Base-by-base conservation (phyloP, 345 rosid genomes). In the Passiflora organensis region DNA sequence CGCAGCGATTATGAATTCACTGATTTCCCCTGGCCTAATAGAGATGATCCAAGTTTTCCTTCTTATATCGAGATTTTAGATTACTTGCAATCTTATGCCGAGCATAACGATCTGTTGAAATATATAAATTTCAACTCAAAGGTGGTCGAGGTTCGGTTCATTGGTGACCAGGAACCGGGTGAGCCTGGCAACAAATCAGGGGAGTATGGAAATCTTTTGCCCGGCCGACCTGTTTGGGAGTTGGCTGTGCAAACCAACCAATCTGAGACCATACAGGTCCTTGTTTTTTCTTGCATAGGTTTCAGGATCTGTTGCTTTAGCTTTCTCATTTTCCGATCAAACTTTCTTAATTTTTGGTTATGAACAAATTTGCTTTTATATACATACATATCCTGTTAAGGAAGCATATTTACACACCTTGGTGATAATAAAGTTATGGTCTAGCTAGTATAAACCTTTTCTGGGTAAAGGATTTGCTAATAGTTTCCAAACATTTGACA, bases 1-100 rank as follows among this genome's bases (percentile, higher is more conserved):
- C 86, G 93, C 54, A 53, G 44, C 11, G 82, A 73, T 63, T 91
- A 87, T 32, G 95, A 91, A 74, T 91, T 87, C 77, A 67, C 89
- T n/a, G 97, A 91, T 54, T 85, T 83, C 43, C 88, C 81, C 1
- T 91, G 97, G 97, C 83, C 82, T 21, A 72, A 79, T 13, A 75
- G 96, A 63, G 90, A 85, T 38, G 88, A 80, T 14, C 61, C 80
- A 1, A 58, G 32, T 68, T 87, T 85, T 54, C 98, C 98, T 22
- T 69, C 85, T 38, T 70, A 85, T 56, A 11, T 54, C 32, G 93
- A 87, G 76, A 63, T 91, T 17, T 44, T 85, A 52, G 86, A 84
- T 13, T 91, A 87, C 84, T 71, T 87, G 75, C 76, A 78, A 22
- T 70, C 85, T 46, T 91, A 91, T 56, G 96, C 87, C 34, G 64